Evolutionary conservation across 257 asterid species (phyloP).

Genomic region (Voacanga thouarsii): DNA sequence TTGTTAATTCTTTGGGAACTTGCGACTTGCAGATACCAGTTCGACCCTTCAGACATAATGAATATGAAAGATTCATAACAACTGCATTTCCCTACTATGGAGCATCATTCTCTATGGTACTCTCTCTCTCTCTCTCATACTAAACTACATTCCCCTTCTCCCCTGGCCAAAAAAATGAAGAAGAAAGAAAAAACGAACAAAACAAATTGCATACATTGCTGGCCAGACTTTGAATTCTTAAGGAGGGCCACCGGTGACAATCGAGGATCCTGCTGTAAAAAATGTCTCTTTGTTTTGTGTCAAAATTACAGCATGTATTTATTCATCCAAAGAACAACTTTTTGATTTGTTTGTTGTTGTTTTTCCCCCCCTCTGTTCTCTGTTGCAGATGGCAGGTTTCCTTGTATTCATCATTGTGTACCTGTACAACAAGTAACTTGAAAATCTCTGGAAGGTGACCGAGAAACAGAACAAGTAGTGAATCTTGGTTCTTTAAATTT

Average conservation of each 20-base stretch:
- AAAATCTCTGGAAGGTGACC: slow-evolving; percentile 8
- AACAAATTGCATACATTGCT: neutral
- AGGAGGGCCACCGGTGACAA: neutral
- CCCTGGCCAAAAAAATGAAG: neutral
- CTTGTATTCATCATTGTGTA: slow-evolving; percentile 56
- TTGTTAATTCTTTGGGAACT: slow-evolving; percentile 6
- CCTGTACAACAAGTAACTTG: slow-evolving; percentile 61
- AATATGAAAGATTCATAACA: slow-evolving; percentile 81
- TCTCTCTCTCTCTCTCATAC: slow-evolving; percentile 8
- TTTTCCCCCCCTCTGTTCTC: no score
- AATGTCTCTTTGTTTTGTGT: neutral
- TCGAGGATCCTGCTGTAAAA: neutral
- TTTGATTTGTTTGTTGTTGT: neutral
- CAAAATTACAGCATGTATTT: neutral
- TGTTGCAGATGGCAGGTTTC: slow-evolving; percentile 65
- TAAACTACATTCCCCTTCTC: neutral
- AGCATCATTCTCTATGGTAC: slow-evolving; percentile 81
- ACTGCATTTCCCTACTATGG: slow-evolving; percentile 91
- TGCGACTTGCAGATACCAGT: slow-evolving; percentile 76
- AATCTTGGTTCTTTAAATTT: neutral
- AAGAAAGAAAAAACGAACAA: no score
- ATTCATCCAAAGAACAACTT: neutral
- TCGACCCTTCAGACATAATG: slow-evolving; percentile 88
- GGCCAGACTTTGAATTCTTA: neutral
- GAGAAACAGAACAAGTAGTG: neutral